Conservation (phyloP, 176 grass and related monocot genomes). For the Phoenix roebelenii region DNA sequence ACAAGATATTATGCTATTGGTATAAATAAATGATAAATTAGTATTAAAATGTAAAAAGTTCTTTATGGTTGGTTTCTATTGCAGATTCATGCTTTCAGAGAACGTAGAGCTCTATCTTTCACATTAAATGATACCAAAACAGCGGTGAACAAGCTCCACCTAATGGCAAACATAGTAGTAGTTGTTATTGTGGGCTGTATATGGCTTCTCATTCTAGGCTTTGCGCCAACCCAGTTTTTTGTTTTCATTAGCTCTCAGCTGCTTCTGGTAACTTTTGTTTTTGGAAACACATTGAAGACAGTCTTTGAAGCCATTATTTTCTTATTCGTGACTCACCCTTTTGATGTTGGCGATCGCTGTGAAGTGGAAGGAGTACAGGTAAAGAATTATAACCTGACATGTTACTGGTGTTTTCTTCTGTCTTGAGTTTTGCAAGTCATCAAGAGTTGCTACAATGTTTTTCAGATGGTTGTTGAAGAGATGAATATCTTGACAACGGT, state of each 20-base stretch:
- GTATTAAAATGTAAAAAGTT: not conserved
- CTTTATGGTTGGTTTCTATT: not conserved
- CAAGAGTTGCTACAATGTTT: slow-evolving; percentile 6
- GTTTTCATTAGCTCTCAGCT: slow-evolving; percentile 81
- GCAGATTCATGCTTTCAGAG: slow-evolving; percentile 82
- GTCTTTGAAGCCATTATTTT: slow-evolving; percentile 89
- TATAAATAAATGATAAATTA: too few relatives aligned
- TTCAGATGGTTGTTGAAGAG: slow-evolving; percentile 85
- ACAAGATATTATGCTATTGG: too few relatives aligned
- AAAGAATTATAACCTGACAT: not conserved
- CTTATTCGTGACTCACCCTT: slow-evolving; percentile 84
- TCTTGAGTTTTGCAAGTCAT: not conserved
- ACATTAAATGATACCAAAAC: slow-evolving; percentile 97
- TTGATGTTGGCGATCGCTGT: slow-evolving; percentile 84
- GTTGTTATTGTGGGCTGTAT: slow-evolving; percentile 39
- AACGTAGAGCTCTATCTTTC: slow-evolving; percentile 78
- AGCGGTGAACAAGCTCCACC: slow-evolving; percentile 91
- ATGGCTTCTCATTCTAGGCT: slow-evolving; percentile 70
- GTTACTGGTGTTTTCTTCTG: not conserved
- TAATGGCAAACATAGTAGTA: slow-evolving; percentile 72
- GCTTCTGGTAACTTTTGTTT: slow-evolving; percentile 68
- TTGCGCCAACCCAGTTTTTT: slow-evolving; percentile 68
- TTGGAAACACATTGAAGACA: slow-evolving; percentile 82
- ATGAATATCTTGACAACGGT: slow-evolving; percentile 93
- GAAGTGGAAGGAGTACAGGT: slow-evolving; percentile 84